Conservation (phyloP, 202 grass and related monocot species). For the Panicum virgatum region DNA sequence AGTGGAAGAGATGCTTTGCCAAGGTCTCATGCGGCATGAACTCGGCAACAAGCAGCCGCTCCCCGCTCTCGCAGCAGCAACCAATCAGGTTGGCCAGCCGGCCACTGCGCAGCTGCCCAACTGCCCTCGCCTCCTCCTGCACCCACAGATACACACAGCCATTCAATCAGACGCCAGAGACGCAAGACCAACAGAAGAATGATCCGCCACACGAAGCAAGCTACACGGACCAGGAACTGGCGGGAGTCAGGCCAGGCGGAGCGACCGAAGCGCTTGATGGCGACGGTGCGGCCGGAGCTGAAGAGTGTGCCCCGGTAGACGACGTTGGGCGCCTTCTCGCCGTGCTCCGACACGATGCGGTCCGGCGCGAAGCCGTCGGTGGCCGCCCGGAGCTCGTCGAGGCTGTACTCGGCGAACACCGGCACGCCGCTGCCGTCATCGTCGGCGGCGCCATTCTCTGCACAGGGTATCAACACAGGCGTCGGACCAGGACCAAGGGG, state of each 20-base stretch:
- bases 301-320: conserved; percentile 81
- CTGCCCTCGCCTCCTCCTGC: conserved; percentile 85
- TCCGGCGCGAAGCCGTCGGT: conserved; percentile 80
- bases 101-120: conserved; percentile 71
- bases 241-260: conserved; percentile 86
- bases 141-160: not conserved
- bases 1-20: conserved; percentile 97
- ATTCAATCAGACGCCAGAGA: conserved; percentile 32
- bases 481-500: conserved; percentile 31
- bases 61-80: conserved; percentile 77
- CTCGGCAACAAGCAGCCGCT: conserved; percentile 78
- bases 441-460: conserved; percentile 59
- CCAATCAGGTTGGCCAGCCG: conserved; percentile 77
- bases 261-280: conserved; percentile 78
- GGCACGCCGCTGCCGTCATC: conserved; percentile 53
- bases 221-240: conserved; percentile 64
- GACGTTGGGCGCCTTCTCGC: conserved; percentile 91
- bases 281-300: conserved; percentile 60
- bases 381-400: conserved; percentile 70
- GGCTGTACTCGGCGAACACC: conserved; percentile 70
- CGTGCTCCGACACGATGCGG: conserved; percentile 90
- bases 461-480: not conserved
- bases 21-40: conserved; percentile 89
- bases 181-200: not conserved
- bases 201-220: not conserved